Evolutionary conservation across 1,284 basidiomycete genomes (phyloP).

Genomic region (Heterobasidion annosum): DNA sequence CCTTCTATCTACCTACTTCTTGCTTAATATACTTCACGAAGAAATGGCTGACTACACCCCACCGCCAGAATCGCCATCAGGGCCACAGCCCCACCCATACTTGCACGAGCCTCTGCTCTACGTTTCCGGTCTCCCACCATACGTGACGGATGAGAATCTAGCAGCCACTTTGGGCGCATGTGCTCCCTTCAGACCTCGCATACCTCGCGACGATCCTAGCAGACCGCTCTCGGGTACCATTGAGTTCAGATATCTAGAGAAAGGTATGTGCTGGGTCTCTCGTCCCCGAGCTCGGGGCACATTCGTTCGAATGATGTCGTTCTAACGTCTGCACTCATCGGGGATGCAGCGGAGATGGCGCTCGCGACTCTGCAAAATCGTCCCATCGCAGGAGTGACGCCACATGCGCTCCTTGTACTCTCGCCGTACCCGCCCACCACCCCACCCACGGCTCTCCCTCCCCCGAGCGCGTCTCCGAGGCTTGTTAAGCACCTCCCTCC

Average conservation of each 20-base stretch:
- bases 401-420: conserved; percentile 52
- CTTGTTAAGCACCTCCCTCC: conserved; percentile 70
- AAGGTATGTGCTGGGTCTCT: conserved; percentile 40
- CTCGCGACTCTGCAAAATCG: conserved; percentile 74
- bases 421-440: conserved; percentile 68
- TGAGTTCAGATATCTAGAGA: conserved; percentile 71
- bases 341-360: conserved; percentile 71
- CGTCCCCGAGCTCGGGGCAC: neutral
- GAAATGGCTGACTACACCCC: neutral
- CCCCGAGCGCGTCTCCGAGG: conserved; percentile 63
- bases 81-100: conserved; percentile 53
- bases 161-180: conserved; percentile 62
- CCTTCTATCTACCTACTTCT: neutral
- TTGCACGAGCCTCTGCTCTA: conserved; percentile 73
- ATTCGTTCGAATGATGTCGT: no score
- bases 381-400: conserved; percentile 48
- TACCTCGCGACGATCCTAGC: conserved; percentile 48
- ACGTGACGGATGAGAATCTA: conserved; percentile 65
- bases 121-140: conserved; percentile 63
- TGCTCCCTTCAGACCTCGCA: conserved; percentile 71
- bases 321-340: no score
- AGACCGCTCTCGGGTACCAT: conserved; percentile 55
- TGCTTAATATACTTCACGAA: neutral
- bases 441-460: conserved; percentile 62
- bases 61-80: neutral